These are phyloP conservation scores for Typha latifolia DNA, from an alignment of 176 grass and related monocot genomes.

Conservation along the genomic window DNA sequence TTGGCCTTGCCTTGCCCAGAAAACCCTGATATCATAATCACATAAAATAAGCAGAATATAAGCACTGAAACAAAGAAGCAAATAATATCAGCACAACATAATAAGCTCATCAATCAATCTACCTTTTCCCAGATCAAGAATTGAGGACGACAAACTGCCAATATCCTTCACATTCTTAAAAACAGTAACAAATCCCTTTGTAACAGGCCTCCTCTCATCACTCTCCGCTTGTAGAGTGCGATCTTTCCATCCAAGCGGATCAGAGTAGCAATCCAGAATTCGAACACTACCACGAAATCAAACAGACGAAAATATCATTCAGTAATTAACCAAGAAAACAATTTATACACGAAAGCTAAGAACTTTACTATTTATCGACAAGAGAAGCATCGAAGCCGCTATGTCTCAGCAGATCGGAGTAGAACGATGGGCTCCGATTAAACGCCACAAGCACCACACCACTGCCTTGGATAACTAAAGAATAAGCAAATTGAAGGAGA, in stretches of 20 bases:
- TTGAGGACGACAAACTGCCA: constrained; percentile 37
- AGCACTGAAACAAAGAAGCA: constrained; percentile 4
- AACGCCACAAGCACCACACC: constrained; percentile 63
- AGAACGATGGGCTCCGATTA: constrained; percentile 50
- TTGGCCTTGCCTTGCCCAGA: constrained; percentile 40
- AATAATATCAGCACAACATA: background rate
- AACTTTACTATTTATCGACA: constrained; percentile 39
- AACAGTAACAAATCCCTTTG: constrained; percentile 21
- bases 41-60: constrained; percentile 2
- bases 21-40: constrained; percentile 40
- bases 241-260: constrained; percentile 80
- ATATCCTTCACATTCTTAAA: constrained; percentile 57
- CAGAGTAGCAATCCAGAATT: constrained; percentile 77
- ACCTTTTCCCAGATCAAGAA: constrained; percentile 60
- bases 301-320: background rate
- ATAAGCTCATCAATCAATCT: background rate
- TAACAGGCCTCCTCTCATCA: constrained; percentile 9
- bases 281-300: constrained; percentile 33
- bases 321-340: no score
- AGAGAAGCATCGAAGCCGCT: constrained; percentile 37
- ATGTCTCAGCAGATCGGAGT: constrained; percentile 34
- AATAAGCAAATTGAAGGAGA: constrained; percentile 1
- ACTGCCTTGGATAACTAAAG: constrained; percentile 21
- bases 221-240: constrained; percentile 19
- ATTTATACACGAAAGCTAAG: no score